Conservation (phyloP, 1,284 basidiomycete genomes). For the Fomes fomentarius region DNA sequence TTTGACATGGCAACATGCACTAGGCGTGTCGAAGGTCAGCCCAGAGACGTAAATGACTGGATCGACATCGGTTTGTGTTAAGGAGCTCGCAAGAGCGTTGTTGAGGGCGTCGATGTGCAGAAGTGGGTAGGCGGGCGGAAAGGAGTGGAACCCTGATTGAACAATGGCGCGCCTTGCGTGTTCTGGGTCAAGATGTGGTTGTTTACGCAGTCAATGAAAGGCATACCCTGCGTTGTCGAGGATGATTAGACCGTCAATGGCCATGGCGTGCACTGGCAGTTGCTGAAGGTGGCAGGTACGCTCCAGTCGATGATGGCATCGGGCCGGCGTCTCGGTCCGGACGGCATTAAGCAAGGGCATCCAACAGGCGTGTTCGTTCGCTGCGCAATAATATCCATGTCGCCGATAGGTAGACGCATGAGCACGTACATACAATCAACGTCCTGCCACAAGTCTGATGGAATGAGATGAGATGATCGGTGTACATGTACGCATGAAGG, state of each 20-base stretch:
- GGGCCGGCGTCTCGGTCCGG: no score
- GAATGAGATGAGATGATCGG: no score
- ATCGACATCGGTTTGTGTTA: slow-evolving; percentile 60
- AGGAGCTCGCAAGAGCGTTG: slow-evolving; percentile 63
- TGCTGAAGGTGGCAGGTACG: no score
- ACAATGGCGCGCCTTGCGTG: slow-evolving; percentile 79
- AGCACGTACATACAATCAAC: no score
- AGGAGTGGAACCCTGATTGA: slow-evolving; percentile 87
- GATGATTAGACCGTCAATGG: slow-evolving; percentile 90
- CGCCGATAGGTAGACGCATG: no score
- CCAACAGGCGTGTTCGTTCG: no score
- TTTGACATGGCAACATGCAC: slow-evolving; percentile 82
- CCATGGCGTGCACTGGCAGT: slow-evolving; percentile 47
- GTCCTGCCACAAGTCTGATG: no score
- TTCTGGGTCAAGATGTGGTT: slow-evolving; percentile 5
- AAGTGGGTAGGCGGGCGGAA: slow-evolving; percentile 78
- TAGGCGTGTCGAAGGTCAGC: slow-evolving; percentile 50
- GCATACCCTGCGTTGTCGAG: slow-evolving; percentile 80
- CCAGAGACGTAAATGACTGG: slow-evolving; percentile 70
- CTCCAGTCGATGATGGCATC: no score
- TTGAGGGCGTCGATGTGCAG: slow-evolving; percentile 88
- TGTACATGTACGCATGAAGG: no score
- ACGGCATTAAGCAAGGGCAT: no score
- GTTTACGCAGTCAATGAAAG: not conserved
- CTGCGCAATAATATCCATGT: no score